Evolutionary conservation across 768 basidiomycete species (phyloP), one percentile per base, ranked within the genome.

Genomic region (Bullera alba): DNA sequence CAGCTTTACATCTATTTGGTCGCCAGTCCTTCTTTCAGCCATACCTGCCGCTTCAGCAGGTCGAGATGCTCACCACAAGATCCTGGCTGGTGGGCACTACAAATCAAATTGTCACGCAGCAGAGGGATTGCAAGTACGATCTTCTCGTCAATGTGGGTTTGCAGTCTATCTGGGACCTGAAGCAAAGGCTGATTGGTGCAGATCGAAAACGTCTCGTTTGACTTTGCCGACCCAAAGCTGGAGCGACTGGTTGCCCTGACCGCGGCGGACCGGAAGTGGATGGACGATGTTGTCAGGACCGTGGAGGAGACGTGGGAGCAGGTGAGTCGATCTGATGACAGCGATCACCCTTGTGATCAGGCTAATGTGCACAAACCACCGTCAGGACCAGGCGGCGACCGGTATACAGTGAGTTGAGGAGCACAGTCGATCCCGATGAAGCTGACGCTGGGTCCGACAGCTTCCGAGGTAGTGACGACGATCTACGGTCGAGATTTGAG

Each of bases 21-120:
- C 58, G 89, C 84, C 87, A 90, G 59, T 80, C 90, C 3, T 92
- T 97, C 75, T 99, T 99, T 75, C 95, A 99, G 70, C 95, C 95
- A 1, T 99, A 97, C 69, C 76, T 97, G 12, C 93, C 95, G 0
- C 73, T 99, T 2, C 95, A 99, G 71, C 92, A 99, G 73, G 76
- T 95, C 5, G 92, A 96, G 54, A 81, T 89, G 73, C 73, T 95
- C 26, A 81, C 83, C 26, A 85, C 86, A 5, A 76, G 79, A 30
- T 84, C 84, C 57, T 99, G 87, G 85, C 77, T 99, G 42, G 71
- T 73, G 2, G 77, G 77, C n/a, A 88, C 87, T 57, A 97, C 93
- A 4, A 99, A 99, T 69, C 81, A 84, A 15, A 96, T 97, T 58
- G 85, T 97, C 29, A 87, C 89, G 7, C 87, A 91, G 54, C 90